Percentiles rank a stretch among this genome's conserved stretches.
Evolutionary conservation across 495 filamentous ascomycete genomes (phyloP).

Genomic region (Penicillium alfredii): DNA sequence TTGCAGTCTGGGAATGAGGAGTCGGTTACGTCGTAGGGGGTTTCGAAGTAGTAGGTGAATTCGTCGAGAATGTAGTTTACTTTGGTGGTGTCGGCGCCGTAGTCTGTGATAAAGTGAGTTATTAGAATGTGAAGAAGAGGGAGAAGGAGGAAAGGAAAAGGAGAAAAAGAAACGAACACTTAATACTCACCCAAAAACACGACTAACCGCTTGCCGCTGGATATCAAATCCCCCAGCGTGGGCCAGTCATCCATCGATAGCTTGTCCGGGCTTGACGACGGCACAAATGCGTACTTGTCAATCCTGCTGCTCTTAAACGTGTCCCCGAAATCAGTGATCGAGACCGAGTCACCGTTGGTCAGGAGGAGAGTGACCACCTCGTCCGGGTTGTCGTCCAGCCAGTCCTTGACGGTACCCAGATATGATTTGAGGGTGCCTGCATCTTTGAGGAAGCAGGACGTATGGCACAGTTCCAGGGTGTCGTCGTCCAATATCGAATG

Average conservation of each 20-base stretch:
- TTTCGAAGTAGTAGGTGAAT: conserved; percentile 69
- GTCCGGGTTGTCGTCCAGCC: conserved; percentile 59
- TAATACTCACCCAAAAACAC: conserved; percentile 54
- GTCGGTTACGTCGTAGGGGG: conserved; percentile 55
- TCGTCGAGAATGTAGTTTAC: conserved; percentile 63
- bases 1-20: conserved; percentile 47
- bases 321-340: conserved; percentile 42
- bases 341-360: conserved; percentile 57
- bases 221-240: conserved; percentile 56
- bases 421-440: conserved; percentile 54
- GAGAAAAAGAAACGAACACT: no score
- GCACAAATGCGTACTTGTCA: conserved; percentile 52
- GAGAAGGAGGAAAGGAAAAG: no score
- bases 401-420: conserved; percentile 52
- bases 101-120: conserved; percentile 25
- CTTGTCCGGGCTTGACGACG: conserved; percentile 23
- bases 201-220: conserved; percentile 52
- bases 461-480: conserved; percentile 61
- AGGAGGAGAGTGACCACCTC: conserved; percentile 67
- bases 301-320: conserved; percentile 52
- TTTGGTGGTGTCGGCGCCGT: conserved; percentile 38
- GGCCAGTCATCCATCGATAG: conserved; percentile 50
- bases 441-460: conserved; percentile 57
- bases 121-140: no score
- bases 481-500: conserved; percentile 29